Percentiles rank a stretch among this genome's conserved stretches.
Conservation (phyloP, 352 stramenopile genomes). For the Pythium grandisporangium region DNA sequence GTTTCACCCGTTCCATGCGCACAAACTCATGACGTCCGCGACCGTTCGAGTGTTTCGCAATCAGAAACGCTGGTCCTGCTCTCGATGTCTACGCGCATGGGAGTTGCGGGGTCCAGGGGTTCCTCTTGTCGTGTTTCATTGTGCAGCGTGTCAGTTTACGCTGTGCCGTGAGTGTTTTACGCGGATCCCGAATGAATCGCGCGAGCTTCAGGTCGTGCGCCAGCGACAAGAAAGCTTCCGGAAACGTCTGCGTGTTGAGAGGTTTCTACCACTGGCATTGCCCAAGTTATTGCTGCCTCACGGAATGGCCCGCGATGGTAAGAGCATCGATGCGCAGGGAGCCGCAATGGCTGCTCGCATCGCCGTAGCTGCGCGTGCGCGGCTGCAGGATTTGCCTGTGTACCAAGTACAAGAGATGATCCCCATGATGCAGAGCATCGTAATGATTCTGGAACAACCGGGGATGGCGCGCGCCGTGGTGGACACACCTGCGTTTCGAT, state of each 20-base stretch:
- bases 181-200: constrained; percentile 38
- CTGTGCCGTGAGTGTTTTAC: constrained; percentile 24
- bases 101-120: constrained; percentile 6
- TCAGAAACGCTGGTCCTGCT: constrained; percentile 11
- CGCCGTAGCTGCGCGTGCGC: constrained; percentile 30
- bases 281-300: constrained; percentile 19
- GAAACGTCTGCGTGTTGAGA: constrained; percentile 2
- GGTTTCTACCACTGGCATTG: constrained; percentile 32
- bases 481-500: constrained; percentile 11
- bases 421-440: constrained; percentile 24
- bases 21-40: constrained; percentile 15
- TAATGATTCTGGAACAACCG: constrained; percentile 29
- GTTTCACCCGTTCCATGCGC: constrained; percentile 18
- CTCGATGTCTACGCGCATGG: constrained; percentile 13
- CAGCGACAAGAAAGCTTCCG: background rate
- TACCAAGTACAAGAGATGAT: constrained; percentile 35
- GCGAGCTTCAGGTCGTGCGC: constrained; percentile 7
- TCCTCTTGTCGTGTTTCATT: constrained; percentile 12
- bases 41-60: constrained; percentile 13
- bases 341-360: no score
- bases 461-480: constrained; percentile 22
- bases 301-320: no score
- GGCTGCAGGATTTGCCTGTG: constrained; percentile 40
- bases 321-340: no score
- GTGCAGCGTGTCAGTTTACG: constrained; percentile 10